Evolutionary conservation across 2,329 filamentous ascomycete species (phyloP), one percentile per base, ranked within the genome.

Genomic region (Fusarium sp.): DNA sequence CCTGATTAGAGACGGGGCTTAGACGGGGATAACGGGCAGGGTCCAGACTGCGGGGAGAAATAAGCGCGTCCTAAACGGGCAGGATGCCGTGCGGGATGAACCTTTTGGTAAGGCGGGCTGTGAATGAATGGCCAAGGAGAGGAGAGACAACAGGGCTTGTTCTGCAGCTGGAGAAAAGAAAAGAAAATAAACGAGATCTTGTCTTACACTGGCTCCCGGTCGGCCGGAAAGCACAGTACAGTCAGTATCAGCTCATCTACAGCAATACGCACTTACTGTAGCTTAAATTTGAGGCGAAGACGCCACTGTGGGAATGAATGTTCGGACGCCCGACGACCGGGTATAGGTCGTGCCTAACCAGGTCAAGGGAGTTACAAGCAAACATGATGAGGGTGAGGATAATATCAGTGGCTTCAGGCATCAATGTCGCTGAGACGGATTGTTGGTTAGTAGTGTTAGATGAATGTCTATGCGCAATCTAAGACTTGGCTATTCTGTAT

Each of bases 251-350:
- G 18, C 22, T 48, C 25, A 51, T 46, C 27, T 41, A 18, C 40
- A 30, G 34, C n/a, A 37, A 37, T 37, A 37, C 34, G 34, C 34
- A 18, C 18, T n/a, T 37, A 37, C 34, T n/a, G 34, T n/a, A 55
- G 54, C 47, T 66, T 55, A 70, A 45, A 56, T 49, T 57, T 57
- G 32, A 64, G 67, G 61, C 62, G 57, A 58, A 63, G 51, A 61
- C 29, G 44, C 37, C 49, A 27, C 27, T 46, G 42, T 47, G 24
- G 40, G 48, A 41, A 52, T 16, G 49, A 52, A 52, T 22, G 49
- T 24, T 24, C 22, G 49, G 34, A 42, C 29, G 32, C 24, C 49
- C 49, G 41, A 41, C 32, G 49, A 20, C n/a, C 25, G 24, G 24
- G 32, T 42, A 53, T n/a, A 53, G 49, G 34, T 24, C 49, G 34